Evolutionary conservation across 495 filamentous ascomycete genomes (phyloP).

Genomic region (Zalerion maritima): DNA sequence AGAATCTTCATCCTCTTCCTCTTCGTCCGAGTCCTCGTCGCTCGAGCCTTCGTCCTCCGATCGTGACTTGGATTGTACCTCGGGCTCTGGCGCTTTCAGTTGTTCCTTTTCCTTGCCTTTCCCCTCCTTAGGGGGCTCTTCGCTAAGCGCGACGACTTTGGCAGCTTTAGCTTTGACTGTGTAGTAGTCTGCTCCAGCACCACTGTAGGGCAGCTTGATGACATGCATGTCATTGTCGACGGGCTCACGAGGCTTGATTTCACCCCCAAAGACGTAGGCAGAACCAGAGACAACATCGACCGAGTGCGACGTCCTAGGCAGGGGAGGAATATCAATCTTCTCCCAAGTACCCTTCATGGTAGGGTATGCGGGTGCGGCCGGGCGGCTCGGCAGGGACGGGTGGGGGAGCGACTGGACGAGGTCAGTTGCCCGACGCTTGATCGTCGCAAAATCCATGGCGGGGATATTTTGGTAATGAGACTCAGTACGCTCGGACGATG

Average conservation of each 20-base stretch:
- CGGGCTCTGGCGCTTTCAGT: slow-evolving; percentile 11
- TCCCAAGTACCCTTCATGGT: slow-evolving; percentile 44
- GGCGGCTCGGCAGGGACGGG: slow-evolving; percentile 7
- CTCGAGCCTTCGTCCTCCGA: slow-evolving; percentile 1
- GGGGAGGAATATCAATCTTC: slow-evolving; percentile 33
- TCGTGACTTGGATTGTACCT: slow-evolving; percentile 11
- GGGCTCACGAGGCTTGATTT: slow-evolving; percentile 33
- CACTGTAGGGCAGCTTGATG: slow-evolving; percentile 41
- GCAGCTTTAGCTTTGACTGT: slow-evolving; percentile 29
- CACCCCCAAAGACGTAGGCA: slow-evolving; percentile 58
- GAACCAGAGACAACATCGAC: slow-evolving; percentile 50
- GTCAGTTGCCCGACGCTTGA: slow-evolving; percentile 31
- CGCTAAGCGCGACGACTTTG: slow-evolving; percentile 8
- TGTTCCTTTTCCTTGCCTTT: slow-evolving; percentile 20
- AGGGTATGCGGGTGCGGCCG: slow-evolving; percentile 5
- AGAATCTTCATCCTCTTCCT: slow-evolving; percentile 5
- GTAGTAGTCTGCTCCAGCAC: slow-evolving; percentile 41
- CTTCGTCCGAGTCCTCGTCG: slow-evolving; percentile 1
- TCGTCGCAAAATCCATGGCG: slow-evolving; percentile 30
- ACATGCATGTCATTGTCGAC: slow-evolving; percentile 58
- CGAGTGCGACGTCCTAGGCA: slow-evolving; percentile 57
- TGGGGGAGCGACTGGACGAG: slow-evolving; percentile 25
- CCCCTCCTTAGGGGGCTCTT: slow-evolving; percentile 22
- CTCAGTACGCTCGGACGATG: no score
- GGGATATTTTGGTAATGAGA: no score